phyloP scores from a whole-genome alignment of 148 eudicot genomes.

The Hydrangea macrophylla region DNA sequence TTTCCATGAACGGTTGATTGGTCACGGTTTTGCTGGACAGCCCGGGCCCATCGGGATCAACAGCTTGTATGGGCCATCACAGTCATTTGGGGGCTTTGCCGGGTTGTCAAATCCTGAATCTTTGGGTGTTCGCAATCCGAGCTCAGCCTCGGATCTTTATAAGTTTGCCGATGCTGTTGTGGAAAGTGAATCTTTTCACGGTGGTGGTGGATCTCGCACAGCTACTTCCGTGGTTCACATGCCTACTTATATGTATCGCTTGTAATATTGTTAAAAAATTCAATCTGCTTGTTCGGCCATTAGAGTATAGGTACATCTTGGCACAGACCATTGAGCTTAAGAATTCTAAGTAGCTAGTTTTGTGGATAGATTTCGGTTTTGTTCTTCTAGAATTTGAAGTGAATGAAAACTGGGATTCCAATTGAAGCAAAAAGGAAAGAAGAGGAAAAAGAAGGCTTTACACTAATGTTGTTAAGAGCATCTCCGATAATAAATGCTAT shows the following conservation, averaged over 20 bases:
- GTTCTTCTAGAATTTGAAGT: too few species aligned
- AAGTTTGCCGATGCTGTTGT: constrained; percentile 42
- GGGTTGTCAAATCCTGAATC: constrained; percentile 21
- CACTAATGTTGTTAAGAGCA: too few species aligned
- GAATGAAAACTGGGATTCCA: too few species aligned
- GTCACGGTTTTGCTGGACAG: constrained; percentile 17
- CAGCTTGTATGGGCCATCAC: constrained; percentile 23
- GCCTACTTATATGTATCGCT: constrained; percentile 11
- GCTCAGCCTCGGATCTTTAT: constrained; percentile 39
- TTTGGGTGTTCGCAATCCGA: constrained; percentile 19
- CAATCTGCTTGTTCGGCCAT: background rate
- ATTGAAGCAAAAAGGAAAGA: too few species aligned
- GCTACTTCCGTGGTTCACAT: constrained; percentile 1
- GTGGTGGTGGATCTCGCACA: constrained; percentile 17
- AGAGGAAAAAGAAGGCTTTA: too few species aligned
- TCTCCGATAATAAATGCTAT: too few species aligned
- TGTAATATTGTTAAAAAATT: constrained; percentile 15
- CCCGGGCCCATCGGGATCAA: constrained; percentile 11
- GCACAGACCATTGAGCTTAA: too few species aligned
- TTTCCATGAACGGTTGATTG: constrained; percentile 12
- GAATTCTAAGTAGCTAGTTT: too few species aligned
- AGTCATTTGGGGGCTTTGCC: constrained; percentile 17
- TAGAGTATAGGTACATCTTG: too few species aligned
- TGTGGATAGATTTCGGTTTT: too few species aligned
- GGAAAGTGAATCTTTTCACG: constrained; percentile 19